Base-by-base conservation (phyloP, 345 rosid species). In the Pistacia atlantica region DNA sequence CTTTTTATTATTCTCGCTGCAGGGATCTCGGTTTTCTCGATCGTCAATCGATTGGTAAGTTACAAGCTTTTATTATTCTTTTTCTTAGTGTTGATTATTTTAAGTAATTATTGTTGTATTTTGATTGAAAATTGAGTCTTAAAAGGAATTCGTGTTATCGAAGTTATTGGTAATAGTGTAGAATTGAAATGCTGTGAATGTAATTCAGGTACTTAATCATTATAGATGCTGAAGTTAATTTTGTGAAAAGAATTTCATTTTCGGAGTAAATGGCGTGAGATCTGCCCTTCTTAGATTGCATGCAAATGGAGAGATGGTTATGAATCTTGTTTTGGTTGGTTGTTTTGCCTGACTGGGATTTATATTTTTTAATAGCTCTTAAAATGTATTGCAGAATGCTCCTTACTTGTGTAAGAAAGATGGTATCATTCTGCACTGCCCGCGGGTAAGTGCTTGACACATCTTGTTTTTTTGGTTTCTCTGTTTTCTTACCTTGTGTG, bases 381-480 rank as follows among this genome's bases (percentile, higher is more conserved):
- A 42, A 35, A 69, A 51, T 78, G 46, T 71, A 55, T 48, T 71
- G 81, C 77, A 97, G 99, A 94, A 87, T 80, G 80, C 93, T 37
- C 98, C 98, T 6, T 97, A 97, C 83, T 79, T 97, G 82, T 97
- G 99, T 87, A 90, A 81, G 75, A 97, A 92, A 66, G 97, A 97
- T 88, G 99, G 99, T 67, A 94, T 97, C 86, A 94, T 89, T 66
- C 97, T 97, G 28, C 93, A 85, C 56, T 97, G 99, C 45, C 99
- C 99, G 3, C 89, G 77, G 55, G 99, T 97, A 87, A 89, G 99
- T 81, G 70, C 65, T 56, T 66, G 2, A 60, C 11, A 56, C 73
- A 77, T 74, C 59, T 56, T 61, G 0, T 71, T n/a, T 65, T 9
- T 42, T 37, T 38, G 33, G 13, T 37, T 12, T 71, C 71, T 58